Base-by-base conservation (phyloP, 768 basidiomycete genomes). In the Auricularia cornea region DNA sequence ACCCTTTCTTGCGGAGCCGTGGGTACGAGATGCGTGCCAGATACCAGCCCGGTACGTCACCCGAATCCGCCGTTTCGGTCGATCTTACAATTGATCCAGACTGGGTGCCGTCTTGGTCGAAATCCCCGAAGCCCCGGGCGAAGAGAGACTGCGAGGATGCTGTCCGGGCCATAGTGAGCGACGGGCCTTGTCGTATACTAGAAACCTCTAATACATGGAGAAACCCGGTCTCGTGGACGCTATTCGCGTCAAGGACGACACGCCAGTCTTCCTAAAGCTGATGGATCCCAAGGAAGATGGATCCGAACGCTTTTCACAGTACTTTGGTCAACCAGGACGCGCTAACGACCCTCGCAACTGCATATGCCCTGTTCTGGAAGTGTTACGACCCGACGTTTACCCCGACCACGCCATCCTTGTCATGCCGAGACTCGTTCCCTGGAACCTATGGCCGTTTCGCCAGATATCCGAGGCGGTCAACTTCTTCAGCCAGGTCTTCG, bases 391-490 rank as follows among this genome's bases (percentile, higher is more conserved):
- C 6, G 5, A 18, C 44, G 44, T 14, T 14, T 5, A 20, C 6
- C 18, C 44, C 6, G 44, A 48, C 44, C 23, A 20, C 23, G 18
- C 18, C 23, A 48, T 48, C 20, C 10, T 48, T 11, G 44, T 48
- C 6, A 48, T 48, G 44, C 44, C 18, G 16, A 10, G 44, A 5
- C 59, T 77, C 20, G 68, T 71, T 1, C 33, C 18, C 3, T 72
- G 62, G 62, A 56, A 72, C 33, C 63, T 73, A 18, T 77, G 76
- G 0, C 66, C 51, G 0, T 74, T 75, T 29, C 59, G 66, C 0
- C 76, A 78, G 59, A 40, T 76, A 2, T 70, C 78, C 29, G 74
- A 78, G 18, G 44, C 20, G 20, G n/a, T n/a, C n/a, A n/a, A n/a
- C n/a, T n/a, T n/a, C n/a, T n/a, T n/a, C n/a, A n/a, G n/a, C n/a